Evolutionary conservation across 169 alveolate species (phyloP).

Genomic region (Plasmodium falciparum): DNA sequence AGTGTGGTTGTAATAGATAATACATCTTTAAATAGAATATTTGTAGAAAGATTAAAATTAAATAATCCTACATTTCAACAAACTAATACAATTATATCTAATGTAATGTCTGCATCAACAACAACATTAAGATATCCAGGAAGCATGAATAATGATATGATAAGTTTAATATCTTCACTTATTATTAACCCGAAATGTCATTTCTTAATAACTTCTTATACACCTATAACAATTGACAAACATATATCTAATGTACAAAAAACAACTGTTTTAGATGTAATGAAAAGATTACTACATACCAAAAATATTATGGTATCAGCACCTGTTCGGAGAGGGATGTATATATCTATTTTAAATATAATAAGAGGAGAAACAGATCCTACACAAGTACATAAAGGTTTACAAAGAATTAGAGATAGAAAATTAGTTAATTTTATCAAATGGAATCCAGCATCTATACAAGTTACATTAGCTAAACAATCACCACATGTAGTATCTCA

Average conservation of each 20-base stretch:
- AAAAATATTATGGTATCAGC: constrained; percentile 95
- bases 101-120: constrained; percentile 86
- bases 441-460: constrained; percentile 99
- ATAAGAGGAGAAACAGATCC: constrained; percentile 85
- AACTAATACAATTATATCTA: constrained; percentile 79
- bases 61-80: constrained; percentile 76
- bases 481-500: constrained; percentile 96
- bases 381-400: constrained; percentile 80
- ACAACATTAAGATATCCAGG: constrained; percentile 96
- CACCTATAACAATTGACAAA: constrained; percentile 91
- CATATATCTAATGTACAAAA: constrained; percentile 90
- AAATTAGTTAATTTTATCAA: constrained; percentile 91
- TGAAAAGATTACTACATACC: constrained; percentile 97
- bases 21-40: constrained; percentile 97
- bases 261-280: constrained; percentile 98
- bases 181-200: constrained; percentile 99
- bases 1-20: constrained; percentile 98
- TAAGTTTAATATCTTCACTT: constrained; percentile 97
- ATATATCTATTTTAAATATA: constrained; percentile 81
- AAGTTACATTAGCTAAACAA: constrained; percentile 97
- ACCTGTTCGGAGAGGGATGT: constrained; percentile 81
- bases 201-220: constrained; percentile 98
- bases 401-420: constrained; percentile 83
- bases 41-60: constrained; percentile 94
- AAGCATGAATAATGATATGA: constrained; percentile 97